Conservation (phyloP, 495 filamentous ascomycete genomes). For the Xylaria telfairii region DNA sequence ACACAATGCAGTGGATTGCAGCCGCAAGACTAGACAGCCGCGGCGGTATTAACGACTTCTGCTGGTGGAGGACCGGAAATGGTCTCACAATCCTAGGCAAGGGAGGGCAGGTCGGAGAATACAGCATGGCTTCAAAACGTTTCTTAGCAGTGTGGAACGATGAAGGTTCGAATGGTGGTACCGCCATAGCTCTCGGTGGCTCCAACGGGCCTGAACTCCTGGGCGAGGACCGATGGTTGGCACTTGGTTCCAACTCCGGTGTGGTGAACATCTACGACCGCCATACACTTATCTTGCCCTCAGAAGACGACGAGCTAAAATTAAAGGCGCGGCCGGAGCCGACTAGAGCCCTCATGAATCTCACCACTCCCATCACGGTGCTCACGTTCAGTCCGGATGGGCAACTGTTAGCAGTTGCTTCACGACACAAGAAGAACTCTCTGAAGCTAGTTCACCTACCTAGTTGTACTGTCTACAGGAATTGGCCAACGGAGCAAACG, state of each 20-base stretch:
- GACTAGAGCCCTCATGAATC: constrained; percentile 73
- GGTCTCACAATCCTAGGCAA: constrained; percentile 78
- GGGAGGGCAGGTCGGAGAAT: constrained; percentile 93
- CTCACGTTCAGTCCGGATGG: constrained; percentile 85
- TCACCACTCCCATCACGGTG: constrained; percentile 80
- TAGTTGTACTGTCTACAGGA: constrained; percentile 89
- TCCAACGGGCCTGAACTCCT: constrained; percentile 60
- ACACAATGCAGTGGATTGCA: constrained; percentile 86
- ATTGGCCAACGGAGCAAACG: constrained; percentile 93
- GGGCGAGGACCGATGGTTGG: constrained; percentile 87
- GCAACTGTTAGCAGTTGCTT: constrained; percentile 84
- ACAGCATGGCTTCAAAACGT: constrained; percentile 66
- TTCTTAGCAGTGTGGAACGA: constrained; percentile 86
- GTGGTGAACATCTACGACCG: constrained; percentile 95
- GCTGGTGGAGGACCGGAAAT: constrained; percentile 87
- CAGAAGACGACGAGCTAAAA: constrained; percentile 49
- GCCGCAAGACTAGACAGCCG: constrained; percentile 82
- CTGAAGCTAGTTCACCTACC: constrained; percentile 89
- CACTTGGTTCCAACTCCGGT: constrained; percentile 81
- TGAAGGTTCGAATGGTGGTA: constrained; percentile 86
- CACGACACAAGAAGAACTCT: constrained; percentile 85
- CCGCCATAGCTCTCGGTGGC: constrained; percentile 79
- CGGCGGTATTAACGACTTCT: constrained; percentile 84
- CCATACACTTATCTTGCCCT: constrained; percentile 58
- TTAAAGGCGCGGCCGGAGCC: constrained; percentile 73